phyloP scores from a whole-genome alignment of 176 grass and related monocot genomes.

The Carex cristatella region DNA sequence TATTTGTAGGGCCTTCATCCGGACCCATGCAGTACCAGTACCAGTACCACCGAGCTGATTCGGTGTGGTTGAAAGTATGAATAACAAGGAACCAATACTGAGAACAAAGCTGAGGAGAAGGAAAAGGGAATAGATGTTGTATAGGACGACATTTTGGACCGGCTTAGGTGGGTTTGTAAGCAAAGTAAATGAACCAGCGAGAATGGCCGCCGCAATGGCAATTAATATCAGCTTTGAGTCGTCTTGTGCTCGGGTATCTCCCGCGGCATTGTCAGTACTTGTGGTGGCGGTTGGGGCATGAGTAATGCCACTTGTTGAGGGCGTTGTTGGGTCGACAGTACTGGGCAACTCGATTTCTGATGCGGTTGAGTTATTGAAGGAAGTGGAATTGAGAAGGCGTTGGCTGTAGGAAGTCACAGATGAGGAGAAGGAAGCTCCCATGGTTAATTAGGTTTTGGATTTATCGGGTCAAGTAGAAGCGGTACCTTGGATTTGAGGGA shows the following conservation, averaged over 20 bases:
- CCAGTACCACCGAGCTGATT: background rate
- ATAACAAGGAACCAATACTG: background rate
- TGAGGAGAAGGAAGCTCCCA: no score
- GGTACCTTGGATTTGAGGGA: no score
- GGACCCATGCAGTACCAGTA: background rate
- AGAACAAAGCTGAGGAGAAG: background rate
- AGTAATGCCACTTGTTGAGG: no score
- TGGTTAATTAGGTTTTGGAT: no score
- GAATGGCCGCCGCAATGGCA: background rate
- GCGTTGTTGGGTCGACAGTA: no score
- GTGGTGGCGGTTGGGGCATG: background rate
- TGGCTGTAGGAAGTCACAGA: no score
- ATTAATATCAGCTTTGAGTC: no score
- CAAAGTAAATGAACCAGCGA: background rate
- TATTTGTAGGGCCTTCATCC: background rate
- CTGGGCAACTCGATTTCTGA: no score
- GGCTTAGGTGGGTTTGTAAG: background rate
- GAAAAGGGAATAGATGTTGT: background rate
- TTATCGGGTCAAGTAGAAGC: no score
- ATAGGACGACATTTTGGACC: background rate
- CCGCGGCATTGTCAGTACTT: background rate
- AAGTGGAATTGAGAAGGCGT: no score
- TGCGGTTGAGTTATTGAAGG: no score
- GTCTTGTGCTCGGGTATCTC: no score
- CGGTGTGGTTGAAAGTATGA: background rate